phyloP scores from a whole-genome alignment of 2,329 filamentous ascomycete species.

The Apiospora pterosperma region DNA sequence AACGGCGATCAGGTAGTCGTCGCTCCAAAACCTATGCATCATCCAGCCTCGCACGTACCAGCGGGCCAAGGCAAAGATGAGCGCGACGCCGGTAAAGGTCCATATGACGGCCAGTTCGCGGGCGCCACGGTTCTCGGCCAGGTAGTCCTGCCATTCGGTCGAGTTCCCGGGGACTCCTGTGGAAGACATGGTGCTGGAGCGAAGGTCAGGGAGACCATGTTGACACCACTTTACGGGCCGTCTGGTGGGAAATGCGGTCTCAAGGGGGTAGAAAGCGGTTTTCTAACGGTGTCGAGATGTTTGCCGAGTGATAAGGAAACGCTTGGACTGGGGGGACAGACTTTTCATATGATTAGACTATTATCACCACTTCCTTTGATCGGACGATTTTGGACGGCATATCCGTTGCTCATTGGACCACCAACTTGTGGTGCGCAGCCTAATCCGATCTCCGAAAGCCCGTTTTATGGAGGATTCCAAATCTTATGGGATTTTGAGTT shows the following conservation, averaged over 20 bases:
- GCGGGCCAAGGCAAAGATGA: slow-evolving; percentile 24
- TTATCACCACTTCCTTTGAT: background rate
- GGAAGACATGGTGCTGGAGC: background rate
- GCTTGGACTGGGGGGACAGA: background rate
- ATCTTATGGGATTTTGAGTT: too few relatives aligned
- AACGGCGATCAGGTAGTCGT: slow-evolving; percentile 34
- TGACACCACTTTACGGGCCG: background rate
- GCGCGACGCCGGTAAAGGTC: slow-evolving; percentile 25
- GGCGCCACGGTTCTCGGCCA: slow-evolving; percentile 17
- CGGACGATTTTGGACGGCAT: background rate
- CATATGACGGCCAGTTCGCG: slow-evolving; percentile 28
- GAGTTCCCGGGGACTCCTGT: background rate
- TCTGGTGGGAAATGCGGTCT: background rate
- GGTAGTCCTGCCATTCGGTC: background rate
- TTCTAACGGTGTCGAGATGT: background rate
- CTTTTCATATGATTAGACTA: background rate
- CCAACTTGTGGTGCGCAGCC: too few relatives aligned
- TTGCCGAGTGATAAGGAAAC: background rate
- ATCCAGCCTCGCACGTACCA: slow-evolving; percentile 26
- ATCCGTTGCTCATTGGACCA: too few relatives aligned
- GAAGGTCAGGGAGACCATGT: background rate
- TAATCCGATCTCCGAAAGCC: too few relatives aligned
- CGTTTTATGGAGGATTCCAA: too few relatives aligned
- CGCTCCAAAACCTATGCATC: slow-evolving; percentile 27
- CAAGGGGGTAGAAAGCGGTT: background rate